phyloP scores from a whole-genome alignment of 2,329 filamentous ascomycete species.

The Tolypocladium amazonense region DNA sequence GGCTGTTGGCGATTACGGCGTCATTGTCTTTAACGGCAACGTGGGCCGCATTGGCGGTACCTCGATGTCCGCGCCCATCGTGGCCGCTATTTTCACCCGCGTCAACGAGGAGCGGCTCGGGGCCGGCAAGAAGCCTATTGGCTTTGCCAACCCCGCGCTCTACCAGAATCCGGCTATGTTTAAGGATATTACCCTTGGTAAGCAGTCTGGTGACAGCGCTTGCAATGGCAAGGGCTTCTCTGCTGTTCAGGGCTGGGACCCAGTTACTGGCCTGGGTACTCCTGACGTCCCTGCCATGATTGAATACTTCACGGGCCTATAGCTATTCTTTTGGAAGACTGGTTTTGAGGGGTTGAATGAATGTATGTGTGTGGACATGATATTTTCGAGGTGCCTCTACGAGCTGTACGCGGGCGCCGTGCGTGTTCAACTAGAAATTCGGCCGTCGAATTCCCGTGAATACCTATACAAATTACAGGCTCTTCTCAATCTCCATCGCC shows the following conservation, averaged over 20 bases:
- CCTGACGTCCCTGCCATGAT: not conserved
- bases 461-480: constrained; percentile 21
- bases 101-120: not conserved
- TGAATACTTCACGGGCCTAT: not conserved
- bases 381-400: too few species aligned
- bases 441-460: too few species aligned
- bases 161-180: not conserved
- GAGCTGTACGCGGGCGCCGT: too few species aligned
- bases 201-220: not conserved
- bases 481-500: constrained; percentile 55
- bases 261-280: not conserved
- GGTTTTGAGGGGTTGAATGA: not conserved
- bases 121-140: not conserved
- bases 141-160: not conserved
- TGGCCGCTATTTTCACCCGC: not conserved
- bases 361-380: too few species aligned
- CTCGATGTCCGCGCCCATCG: not conserved
- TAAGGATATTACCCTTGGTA: not conserved
- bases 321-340: not conserved
- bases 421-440: too few species aligned
- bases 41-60: not conserved
- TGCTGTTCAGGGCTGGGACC: not conserved
- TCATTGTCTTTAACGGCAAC: not conserved
- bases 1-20: not conserved
- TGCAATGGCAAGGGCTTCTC: not conserved